Conservation (phyloP, 2,329 filamentous ascomycete species). For the Aspergillus floridensis region DNA sequence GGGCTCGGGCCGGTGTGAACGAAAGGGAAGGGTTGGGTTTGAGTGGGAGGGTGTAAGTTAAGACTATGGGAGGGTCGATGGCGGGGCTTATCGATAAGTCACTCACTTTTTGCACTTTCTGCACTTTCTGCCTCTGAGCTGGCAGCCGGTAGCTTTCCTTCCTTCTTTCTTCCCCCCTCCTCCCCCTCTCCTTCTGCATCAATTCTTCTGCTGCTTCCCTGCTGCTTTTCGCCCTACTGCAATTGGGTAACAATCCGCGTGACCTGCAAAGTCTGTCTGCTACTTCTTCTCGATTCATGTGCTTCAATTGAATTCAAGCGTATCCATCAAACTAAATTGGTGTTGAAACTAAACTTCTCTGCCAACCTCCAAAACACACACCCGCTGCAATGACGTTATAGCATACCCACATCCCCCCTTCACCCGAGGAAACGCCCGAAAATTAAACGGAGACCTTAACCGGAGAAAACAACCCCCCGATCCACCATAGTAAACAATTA, state of each 20-base stretch:
- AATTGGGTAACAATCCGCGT: background rate
- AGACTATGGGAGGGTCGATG: background rate
- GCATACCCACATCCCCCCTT: slow-evolving; percentile 5
- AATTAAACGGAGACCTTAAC: slow-evolving; percentile 5
- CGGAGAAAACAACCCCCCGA: background rate
- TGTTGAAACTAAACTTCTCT: background rate
- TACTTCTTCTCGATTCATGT: no score
- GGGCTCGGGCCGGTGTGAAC: slow-evolving; percentile 3
- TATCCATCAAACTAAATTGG: background rate
- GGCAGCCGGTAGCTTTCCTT: background rate
- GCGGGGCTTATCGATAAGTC: slow-evolving; percentile 25
- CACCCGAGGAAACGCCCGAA: slow-evolving; percentile 9
- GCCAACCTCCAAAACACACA: background rate
- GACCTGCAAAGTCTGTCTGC: background rate
- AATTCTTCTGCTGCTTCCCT: background rate
- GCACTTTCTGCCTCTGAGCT: slow-evolving; percentile 9
- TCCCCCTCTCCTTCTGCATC: background rate
- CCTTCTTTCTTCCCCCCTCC: background rate
- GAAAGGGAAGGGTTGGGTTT: background rate
- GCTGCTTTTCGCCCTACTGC: background rate
- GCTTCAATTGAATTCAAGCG: no score
- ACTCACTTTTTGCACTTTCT: background rate
- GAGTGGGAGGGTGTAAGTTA: background rate
- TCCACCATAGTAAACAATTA: no score
- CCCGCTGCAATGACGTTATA: slow-evolving; percentile 7